Evolutionary conservation across 2,329 filamentous ascomycete genomes (phyloP).

Genomic region (Microsporum ferrugineum): DNA sequence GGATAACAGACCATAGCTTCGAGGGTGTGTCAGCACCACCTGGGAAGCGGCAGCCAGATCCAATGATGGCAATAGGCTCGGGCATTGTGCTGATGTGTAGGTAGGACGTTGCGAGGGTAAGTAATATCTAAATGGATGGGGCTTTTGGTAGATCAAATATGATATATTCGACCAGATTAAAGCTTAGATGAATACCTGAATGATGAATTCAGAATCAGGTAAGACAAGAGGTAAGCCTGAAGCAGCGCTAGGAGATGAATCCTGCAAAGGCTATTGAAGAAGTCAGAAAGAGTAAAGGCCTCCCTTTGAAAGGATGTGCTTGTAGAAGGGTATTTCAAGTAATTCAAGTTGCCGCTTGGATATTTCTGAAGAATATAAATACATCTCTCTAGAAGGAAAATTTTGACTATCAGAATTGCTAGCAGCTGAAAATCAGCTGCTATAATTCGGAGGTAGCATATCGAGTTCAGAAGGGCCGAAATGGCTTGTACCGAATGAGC

Average conservation of each 20-base stretch:
- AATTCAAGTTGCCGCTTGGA: neutral
- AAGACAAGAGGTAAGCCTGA: neutral
- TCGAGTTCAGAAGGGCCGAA: neutral
- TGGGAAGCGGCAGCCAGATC: constrained; percentile 28
- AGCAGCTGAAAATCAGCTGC: neutral
- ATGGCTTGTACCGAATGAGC: neutral
- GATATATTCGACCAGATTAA: neutral
- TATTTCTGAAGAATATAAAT: neutral
- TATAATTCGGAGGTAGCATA: neutral
- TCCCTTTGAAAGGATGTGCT: neutral
- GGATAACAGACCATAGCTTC: constrained; percentile 27
- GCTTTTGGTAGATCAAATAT: too few species aligned
- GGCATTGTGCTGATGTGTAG: neutral
- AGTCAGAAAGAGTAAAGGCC: neutral
- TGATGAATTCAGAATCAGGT: neutral
- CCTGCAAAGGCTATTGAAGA: neutral
- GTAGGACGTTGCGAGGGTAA: neutral
- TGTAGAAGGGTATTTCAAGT: neutral
- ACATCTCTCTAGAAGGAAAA: neutral
- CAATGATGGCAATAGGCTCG: constrained; percentile 21
- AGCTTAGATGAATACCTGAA: neutral
- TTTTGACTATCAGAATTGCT: neutral
- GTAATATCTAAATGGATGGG: too few species aligned
- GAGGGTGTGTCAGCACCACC: constrained; percentile 23
- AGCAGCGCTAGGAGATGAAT: neutral